These are phyloP conservation scores for Agrocybe chaxingu DNA, from an alignment of 768 basidiomycete genomes.

Conservation along the genomic window DNA sequence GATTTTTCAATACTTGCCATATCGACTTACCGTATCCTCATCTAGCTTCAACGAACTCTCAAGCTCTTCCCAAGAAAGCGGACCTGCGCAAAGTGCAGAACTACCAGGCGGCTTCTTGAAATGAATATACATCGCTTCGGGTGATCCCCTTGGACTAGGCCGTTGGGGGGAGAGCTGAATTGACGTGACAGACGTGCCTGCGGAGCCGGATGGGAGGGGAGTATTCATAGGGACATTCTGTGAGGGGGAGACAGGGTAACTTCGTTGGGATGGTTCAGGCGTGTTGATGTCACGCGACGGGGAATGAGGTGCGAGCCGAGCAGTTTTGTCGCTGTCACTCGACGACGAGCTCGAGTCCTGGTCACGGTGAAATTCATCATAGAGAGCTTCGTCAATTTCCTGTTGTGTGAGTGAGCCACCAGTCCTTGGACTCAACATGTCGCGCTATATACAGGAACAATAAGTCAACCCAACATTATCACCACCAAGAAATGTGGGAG, in stretches of 20 bases:
- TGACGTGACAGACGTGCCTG: too few relatives aligned
- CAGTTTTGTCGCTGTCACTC: slow-evolving; percentile 21
- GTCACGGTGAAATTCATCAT: slow-evolving; percentile 15
- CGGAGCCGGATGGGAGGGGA: too few relatives aligned
- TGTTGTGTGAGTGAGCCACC: slow-evolving; percentile 12
- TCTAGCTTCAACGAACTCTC: slow-evolving; percentile 26
- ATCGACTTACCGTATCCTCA: slow-evolving; percentile 35
- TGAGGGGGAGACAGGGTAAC: too few relatives aligned
- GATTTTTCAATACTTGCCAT: neutral
- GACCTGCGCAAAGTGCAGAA: slow-evolving; percentile 16
- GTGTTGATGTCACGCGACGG: neutral
- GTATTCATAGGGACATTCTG: too few relatives aligned
- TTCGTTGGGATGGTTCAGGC: too few relatives aligned
- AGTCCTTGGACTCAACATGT: slow-evolving; percentile 19
- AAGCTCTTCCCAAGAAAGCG: slow-evolving; percentile 17
- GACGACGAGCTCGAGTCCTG: slow-evolving; percentile 12
- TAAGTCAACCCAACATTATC: neutral
- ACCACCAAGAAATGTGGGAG: neutral
- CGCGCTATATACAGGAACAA: slow-evolving; percentile 10
- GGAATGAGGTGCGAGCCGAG: slow-evolving; percentile 9
- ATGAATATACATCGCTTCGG: slow-evolving; percentile 38
- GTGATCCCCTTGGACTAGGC: slow-evolving; percentile 7
- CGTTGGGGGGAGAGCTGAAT: neutral
- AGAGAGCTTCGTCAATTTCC: slow-evolving; percentile 22
- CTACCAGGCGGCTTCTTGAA: slow-evolving; percentile 24